These are phyloP conservation scores for Phytophthora europaea DNA, from an alignment of 352 stramenopile species.

Conservation along the genomic window DNA sequence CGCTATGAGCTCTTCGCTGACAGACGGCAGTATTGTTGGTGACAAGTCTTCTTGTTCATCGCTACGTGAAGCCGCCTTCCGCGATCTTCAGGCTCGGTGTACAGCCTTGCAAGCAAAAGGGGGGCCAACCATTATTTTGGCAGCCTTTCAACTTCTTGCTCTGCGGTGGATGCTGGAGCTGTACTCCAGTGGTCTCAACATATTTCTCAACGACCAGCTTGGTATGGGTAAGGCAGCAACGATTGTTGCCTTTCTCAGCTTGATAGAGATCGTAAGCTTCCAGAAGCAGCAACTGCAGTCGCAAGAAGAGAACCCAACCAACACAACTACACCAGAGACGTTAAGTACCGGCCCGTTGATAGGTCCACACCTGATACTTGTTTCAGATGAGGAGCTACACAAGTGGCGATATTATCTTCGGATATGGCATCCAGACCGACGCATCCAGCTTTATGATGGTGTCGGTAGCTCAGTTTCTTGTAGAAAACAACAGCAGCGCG, in stretches of 20 bases:
- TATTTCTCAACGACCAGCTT: conserved; percentile 88
- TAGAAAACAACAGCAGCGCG: conserved; percentile 55
- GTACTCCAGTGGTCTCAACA: conserved; percentile 68
- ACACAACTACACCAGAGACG: conserved; percentile 1
- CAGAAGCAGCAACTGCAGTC: conserved; percentile 26
- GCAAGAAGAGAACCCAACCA: conserved; percentile 7
- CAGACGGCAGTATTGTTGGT: conserved; percentile 7
- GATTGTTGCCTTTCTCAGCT: conserved; percentile 77
- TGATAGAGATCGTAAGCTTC: conserved; percentile 53
- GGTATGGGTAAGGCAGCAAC: conserved; percentile 89
- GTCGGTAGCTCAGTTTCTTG: conserved; percentile 33
- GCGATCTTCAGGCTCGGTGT: conserved; percentile 40
- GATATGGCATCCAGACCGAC: conserved; percentile 57
- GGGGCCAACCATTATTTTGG: conserved; percentile 58
- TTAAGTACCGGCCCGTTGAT: background rate
- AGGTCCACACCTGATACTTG: conserved; percentile 83
- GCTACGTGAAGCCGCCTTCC: conserved; percentile 36
- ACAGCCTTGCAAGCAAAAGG: conserved; percentile 31
- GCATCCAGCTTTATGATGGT: conserved; percentile 72
- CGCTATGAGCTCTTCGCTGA: conserved; percentile 46
- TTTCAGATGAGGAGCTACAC: conserved; percentile 78
- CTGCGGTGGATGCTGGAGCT: conserved; percentile 87
- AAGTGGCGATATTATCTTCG: conserved; percentile 85
- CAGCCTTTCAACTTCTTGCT: conserved; percentile 80
- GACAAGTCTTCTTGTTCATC: conserved; percentile 24